Evolutionary conservation across 345 rosid genomes (phyloP).

Genomic region (Salix exigua): DNA sequence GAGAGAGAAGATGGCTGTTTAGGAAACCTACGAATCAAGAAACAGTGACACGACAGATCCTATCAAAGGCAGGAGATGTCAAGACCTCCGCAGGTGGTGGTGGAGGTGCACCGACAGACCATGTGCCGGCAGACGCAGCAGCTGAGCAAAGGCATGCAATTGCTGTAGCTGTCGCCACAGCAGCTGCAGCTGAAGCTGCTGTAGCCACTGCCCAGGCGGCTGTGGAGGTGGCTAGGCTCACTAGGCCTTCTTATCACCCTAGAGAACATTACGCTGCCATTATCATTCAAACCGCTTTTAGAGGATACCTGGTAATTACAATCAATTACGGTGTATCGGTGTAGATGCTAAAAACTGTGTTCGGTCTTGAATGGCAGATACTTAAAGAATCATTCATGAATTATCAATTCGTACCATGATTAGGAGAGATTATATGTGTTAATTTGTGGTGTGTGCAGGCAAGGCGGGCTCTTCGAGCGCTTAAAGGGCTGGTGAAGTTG

Average conservation of each 20-base stretch:
- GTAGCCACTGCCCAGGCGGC: conserved; percentile 40
- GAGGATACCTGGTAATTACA: conserved; percentile 67
- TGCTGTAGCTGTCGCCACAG: conserved; percentile 37
- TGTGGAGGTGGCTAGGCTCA: conserved; percentile 40
- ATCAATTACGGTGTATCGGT: background rate
- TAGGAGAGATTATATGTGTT: background rate
- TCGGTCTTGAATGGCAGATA: background rate
- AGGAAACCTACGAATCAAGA: conserved; percentile 55
- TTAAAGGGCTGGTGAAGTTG: conserved; percentile 80
- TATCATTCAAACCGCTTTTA: conserved; percentile 69
- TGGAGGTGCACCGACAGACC: conserved; percentile 5
- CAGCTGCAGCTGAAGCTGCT: conserved; percentile 38
- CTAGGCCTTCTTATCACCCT: conserved; percentile 36
- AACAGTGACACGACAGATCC: conserved; percentile 32
- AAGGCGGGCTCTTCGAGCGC: conserved; percentile 66
- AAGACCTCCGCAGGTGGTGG: conserved; percentile 7
- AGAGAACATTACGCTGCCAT: conserved; percentile 53
- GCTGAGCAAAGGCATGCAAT: conserved; percentile 41
- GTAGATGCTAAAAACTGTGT: background rate
- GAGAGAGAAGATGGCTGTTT: conserved; percentile 73
- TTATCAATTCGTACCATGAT: background rate
- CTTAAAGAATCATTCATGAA: background rate
- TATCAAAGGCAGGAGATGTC: conserved; percentile 16
- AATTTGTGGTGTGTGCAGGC: conserved; percentile 35
- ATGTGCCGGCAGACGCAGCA: background rate